Base-by-base conservation (phyloP, 441 rosid species). In the Populus tomentosa region DNA sequence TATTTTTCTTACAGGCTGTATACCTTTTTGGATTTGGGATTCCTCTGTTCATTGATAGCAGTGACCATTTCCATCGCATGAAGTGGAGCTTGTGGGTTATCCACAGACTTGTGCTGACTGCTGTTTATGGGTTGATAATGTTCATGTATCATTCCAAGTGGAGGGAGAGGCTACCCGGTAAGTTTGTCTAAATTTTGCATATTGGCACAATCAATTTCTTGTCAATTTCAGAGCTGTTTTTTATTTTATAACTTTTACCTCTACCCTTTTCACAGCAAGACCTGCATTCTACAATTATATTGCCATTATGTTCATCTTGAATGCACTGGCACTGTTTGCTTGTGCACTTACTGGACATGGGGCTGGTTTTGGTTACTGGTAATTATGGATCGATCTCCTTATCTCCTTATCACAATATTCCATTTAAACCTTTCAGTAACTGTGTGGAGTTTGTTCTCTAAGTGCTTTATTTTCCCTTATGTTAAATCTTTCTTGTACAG, bases 151-250 rank as follows among this genome's bases (percentile, higher is more conserved):
- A 87, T 78, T 92, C 96, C 66, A 87, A 78, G 79, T 88, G 95
- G 94, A 92, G 97, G 80, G 98, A 95, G 78, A 88, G 89, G 76
- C 82, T 95, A 61, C 98, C 99, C 0, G 98, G 99, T 93, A 85
- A 75, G 84, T 72, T 83, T 30, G 53, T 69, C 83, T 9, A 30
- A 66, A n/a, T 23, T 67, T 50, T 40, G 30, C 59, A 70, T 50
- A 6, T 64, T 36, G 24, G 69, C 24, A 36, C n/a, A 28, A 35
- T 61, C 61, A 7, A n/a, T 65, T 72, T 64, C 38, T 70, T 62
- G 30, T 67, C 14, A n/a, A 35, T 65, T 53, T 64, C 18, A 26
- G n/a, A 21, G 62, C 53, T 10, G 66, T 18, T 66, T 4, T 18
- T n/a, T n/a, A n/a, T n/a, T 7, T 7, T 2, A 85, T 24, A 78